phyloP scores from a whole-genome alignment of 192 early-diverging fungal genomes.

The Paraglomus brasilianum region DNA sequence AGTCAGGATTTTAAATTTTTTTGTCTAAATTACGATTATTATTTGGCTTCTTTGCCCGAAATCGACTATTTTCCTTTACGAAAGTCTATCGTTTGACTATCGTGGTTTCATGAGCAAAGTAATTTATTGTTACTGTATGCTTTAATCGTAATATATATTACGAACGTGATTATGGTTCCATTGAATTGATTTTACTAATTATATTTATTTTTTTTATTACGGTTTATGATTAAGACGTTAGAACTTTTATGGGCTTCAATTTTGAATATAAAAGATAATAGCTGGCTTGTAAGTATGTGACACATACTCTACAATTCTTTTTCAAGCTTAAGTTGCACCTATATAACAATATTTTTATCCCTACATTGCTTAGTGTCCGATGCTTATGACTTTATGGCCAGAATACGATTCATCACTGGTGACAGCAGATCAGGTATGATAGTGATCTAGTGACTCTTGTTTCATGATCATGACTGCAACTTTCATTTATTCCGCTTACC shows the following conservation, averaged over 20 bases:
- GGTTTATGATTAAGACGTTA: background rate
- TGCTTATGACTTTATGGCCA: constrained; percentile 48
- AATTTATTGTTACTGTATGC: no score
- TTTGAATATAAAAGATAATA: constrained; percentile 43
- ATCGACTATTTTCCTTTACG: background rate
- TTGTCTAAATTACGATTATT: no score
- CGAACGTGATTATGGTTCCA: no score
- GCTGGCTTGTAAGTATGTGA: constrained; percentile 40
- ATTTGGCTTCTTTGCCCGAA: background rate
- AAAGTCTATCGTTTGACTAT: background rate
- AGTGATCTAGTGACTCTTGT: background rate
- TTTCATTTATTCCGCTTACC: background rate
- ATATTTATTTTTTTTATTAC: background rate
- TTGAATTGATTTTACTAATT: no score
- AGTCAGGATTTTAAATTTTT: no score
- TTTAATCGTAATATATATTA: no score
- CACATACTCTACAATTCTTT: no score
- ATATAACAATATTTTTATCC: no score
- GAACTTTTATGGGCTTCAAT: constrained; percentile 45
- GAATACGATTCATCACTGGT: constrained; percentile 49
- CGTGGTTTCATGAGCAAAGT: no score
- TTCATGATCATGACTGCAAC: background rate
- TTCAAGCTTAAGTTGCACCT: no score
- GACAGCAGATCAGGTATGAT: constrained; percentile 41
- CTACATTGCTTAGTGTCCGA: constrained; percentile 32